phyloP scores from a whole-genome alignment of 1,284 basidiomycete species.

The Rhodotorula sp. region DNA sequence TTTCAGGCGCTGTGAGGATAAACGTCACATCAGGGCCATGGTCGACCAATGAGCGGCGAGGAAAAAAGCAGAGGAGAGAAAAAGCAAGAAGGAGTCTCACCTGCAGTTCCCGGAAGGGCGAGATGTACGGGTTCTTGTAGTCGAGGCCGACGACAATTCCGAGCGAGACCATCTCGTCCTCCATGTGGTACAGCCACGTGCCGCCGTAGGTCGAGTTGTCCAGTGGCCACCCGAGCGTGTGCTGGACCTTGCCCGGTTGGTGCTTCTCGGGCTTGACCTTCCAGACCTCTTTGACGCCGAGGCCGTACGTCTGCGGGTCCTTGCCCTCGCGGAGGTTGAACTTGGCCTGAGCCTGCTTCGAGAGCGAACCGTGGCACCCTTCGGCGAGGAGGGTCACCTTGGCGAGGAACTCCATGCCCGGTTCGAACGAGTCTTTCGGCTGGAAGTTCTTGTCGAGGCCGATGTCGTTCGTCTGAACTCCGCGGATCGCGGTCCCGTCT shows the following conservation, averaged over 20 bases:
- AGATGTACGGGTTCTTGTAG: constrained; percentile 90
- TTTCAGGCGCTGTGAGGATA: constrained; percentile 81
- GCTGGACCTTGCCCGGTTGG: constrained; percentile 79
- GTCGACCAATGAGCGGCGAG: not conserved
- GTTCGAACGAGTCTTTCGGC: constrained; percentile 87
- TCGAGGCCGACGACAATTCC: constrained; percentile 93
- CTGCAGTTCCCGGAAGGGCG: constrained; percentile 91
- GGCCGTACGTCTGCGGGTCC: constrained; percentile 93
- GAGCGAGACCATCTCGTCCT: constrained; percentile 81
- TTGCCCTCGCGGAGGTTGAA: constrained; percentile 73
- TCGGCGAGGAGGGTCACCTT: constrained; percentile 94
- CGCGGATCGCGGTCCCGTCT: constrained; percentile 67
- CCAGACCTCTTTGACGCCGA: constrained; percentile 99
- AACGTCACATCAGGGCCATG: not conserved
- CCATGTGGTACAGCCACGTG: constrained; percentile 95
- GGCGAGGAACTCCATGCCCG: constrained; percentile 94
- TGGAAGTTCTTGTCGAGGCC: constrained; percentile 76
- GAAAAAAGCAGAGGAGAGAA: not conserved
- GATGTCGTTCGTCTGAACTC: constrained; percentile 92
- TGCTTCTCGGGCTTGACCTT: constrained; percentile 74
- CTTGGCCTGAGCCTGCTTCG: constrained; percentile 74
- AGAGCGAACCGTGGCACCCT: constrained; percentile 89
- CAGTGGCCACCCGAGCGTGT: constrained; percentile 93
- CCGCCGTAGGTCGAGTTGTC: constrained; percentile 86
- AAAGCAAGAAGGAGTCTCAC: constrained; percentile 55